phyloP scores from a whole-genome alignment of 345 rosid genomes.

The Crucihimalaya himalaica region DNA sequence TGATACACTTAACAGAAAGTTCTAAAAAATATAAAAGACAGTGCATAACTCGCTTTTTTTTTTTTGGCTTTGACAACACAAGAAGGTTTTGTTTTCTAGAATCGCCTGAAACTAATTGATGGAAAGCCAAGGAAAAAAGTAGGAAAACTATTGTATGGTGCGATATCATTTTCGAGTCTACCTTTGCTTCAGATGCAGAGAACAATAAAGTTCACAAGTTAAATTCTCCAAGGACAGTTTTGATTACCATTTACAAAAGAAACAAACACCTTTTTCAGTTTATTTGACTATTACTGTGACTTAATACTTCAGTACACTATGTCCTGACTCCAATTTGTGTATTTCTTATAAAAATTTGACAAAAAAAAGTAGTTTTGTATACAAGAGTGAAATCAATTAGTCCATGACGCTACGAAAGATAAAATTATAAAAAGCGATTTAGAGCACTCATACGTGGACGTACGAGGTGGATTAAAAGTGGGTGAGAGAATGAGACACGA shows the following conservation, averaged over 20 bases:
- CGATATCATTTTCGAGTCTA: conserved; percentile 28
- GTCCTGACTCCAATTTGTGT: neutral
- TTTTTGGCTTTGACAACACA: neutral
- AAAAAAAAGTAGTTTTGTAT: neutral
- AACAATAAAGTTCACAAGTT: conserved; percentile 15
- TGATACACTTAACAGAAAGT: neutral
- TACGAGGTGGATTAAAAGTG: conserved; percentile 20
- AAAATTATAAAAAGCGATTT: neutral
- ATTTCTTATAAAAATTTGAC: neutral
- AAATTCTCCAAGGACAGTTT: neutral
- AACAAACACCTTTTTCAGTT: neutral
- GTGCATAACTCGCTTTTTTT: neutral
- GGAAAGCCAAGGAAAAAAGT: neutral
- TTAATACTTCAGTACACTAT: neutral
- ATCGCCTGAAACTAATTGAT: conserved; percentile 1
- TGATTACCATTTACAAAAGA: neutral
- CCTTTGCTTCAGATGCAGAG: conserved; percentile 42
- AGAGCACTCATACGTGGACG: conserved; percentile 20
- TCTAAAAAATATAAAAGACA: neutral
- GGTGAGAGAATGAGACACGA: conserved; percentile 38
- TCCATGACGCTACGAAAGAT: neutral
- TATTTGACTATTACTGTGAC: neutral
- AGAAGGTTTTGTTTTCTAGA: neutral
- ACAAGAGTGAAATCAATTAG: neutral
- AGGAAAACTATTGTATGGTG: conserved; percentile 26